Evolutionary conservation across 441 rosid genomes (phyloP), one percentile per base, ranked within the genome.

Genomic region (Populus trichocarpa): DNA sequence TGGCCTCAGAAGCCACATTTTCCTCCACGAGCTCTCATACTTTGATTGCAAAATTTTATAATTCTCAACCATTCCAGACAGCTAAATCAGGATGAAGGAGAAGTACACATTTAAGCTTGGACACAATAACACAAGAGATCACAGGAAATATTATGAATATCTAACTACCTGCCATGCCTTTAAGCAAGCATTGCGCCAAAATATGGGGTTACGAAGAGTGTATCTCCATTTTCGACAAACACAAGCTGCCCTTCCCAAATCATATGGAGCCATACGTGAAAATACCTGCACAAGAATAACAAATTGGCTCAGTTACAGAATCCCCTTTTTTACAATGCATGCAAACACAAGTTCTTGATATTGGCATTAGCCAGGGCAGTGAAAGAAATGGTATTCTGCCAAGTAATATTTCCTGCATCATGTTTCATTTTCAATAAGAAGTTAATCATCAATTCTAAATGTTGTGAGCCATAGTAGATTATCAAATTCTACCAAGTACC

Each of bases 221-320:
- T 91, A 96, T 84, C 93, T 96, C 98, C 99, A 93, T 83, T 92
- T 96, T 65, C 97, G 85, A 80, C 99, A 96, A 8, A 93, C 97
- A 82, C 97, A 93, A 69, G 97, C 87, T 78, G 94, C 95, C 84
- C 87, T 90, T 81, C 97, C 99, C 70, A 93, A 66, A 82, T 96
- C 97, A 82, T 93, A 91, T 13, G 99, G 93, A 80, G 86, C 46
- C 93, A 93, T 89, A 74, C 93, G 89, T 33, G 88, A 85, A 81
- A 96, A 92, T 23, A 96, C 95, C 99, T 93, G 85, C 66, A 80
- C n/a, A 76, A 25, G 65, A 77, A 81, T 73, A 81, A 72, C 79
- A 26, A 63, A n/a, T 30, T 70, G 35, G 22, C 32, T 69, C 63
- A 8, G 42, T 23, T 66, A 8, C 32, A 4, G 33, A 50, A 25